Percentiles rank a stretch among this genome's conserved stretches.
These are phyloP conservation scores for Aspergillus sp. DNA, from an alignment of 2,329 filamentous ascomycete species.

Conservation along the genomic window DNA sequence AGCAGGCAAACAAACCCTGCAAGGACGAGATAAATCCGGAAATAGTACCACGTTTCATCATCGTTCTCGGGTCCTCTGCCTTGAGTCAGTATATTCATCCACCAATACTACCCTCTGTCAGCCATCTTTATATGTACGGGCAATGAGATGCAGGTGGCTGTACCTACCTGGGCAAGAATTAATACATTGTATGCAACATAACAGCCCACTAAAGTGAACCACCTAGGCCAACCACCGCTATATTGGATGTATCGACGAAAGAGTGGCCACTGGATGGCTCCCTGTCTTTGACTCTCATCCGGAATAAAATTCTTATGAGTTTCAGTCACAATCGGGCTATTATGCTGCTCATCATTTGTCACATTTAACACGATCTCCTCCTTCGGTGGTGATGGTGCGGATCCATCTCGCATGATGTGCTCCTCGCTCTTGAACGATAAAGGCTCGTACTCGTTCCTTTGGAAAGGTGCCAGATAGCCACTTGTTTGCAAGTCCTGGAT, in stretches of 20 bases:
- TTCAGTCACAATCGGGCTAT: neutral
- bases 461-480: conserved; percentile 42
- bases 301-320: conserved; percentile 68
- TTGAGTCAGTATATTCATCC: conserved; percentile 49
- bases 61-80: conserved; percentile 6
- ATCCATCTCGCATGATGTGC: conserved; percentile 1
- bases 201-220: conserved; percentile 58
- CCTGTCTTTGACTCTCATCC: conserved; percentile 70
- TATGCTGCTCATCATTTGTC: neutral
- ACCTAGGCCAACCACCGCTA: conserved; percentile 64
- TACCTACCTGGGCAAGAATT: conserved; percentile 54
- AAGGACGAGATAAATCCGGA: conserved; percentile 60
- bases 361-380: neutral
- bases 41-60: conserved; percentile 49
- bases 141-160: conserved; percentile 21
- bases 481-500: conserved; percentile 57
- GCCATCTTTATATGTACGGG: neutral
- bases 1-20: conserved; percentile 59
- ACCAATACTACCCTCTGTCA: conserved; percentile 38
- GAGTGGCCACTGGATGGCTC: conserved; percentile 64
- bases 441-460: conserved; percentile 41
- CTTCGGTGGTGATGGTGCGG: too few relatives aligned
- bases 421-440: conserved; percentile 22
- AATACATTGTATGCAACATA: conserved; percentile 56
- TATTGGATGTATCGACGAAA: conserved; percentile 58